A percentile compares a stretch with the other conserved stretches of the same genome.
Evolutionary conservation across 1,139 yeast species (phyloP).

Genomic region (Pichia sp.): DNA sequence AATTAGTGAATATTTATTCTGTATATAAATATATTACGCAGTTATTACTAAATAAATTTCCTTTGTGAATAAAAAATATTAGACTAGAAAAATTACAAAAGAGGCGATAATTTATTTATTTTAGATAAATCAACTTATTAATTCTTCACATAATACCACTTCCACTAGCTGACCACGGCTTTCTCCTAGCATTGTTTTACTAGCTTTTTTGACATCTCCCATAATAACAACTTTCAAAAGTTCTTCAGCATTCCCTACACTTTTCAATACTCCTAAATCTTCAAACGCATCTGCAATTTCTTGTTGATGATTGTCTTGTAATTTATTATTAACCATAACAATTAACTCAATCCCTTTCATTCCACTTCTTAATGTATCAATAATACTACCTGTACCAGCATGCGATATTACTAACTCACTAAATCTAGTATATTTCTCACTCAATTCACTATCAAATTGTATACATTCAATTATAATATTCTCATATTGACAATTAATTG

Average conservation of each 20-base stretch:
- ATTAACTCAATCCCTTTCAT: slow-evolving; percentile 33
- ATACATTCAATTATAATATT: slow-evolving; percentile 34
- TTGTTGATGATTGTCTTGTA: slow-evolving; percentile 84
- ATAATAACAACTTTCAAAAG: neutral
- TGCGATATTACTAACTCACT: slow-evolving; percentile 57
- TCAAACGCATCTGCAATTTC: slow-evolving; percentile 66
- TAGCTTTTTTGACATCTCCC: neutral
- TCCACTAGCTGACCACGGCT: too few relatives aligned
- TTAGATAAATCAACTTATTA: too few relatives aligned
- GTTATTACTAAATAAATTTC: too few relatives aligned
- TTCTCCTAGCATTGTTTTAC: neutral
- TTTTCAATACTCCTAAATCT: slow-evolving; percentile 31
- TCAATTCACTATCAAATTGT: slow-evolving; percentile 42
- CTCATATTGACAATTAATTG: neutral
- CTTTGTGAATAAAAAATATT: too few relatives aligned
- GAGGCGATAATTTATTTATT: too few relatives aligned
- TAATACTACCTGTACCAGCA: slow-evolving; percentile 90
- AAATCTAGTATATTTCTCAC: slow-evolving; percentile 31
- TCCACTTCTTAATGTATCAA: slow-evolving; percentile 57
- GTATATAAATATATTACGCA: too few relatives aligned
- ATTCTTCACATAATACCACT: too few relatives aligned
- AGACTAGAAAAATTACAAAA: too few relatives aligned
- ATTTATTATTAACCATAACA: slow-evolving; percentile 59
- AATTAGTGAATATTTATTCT: too few relatives aligned
- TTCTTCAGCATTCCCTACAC: slow-evolving; percentile 9